These are phyloP conservation scores for Wickerhamiella alocasiicola DNA, from an alignment of 805 yeast species.

Conservation along the genomic window DNA sequence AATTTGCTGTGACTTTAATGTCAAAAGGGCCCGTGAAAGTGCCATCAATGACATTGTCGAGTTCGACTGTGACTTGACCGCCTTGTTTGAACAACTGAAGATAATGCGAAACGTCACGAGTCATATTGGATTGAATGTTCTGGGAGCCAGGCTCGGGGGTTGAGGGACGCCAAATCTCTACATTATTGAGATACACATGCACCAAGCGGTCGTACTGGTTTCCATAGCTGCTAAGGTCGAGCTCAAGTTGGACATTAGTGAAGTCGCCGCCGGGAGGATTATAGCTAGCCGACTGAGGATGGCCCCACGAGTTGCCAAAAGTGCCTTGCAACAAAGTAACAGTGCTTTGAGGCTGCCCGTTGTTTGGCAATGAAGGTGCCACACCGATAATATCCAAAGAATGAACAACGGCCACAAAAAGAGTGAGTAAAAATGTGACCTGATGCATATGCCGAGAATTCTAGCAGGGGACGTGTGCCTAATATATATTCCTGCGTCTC, in stretches of 20 bases:
- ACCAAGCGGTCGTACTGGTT: slow-evolving; percentile 31
- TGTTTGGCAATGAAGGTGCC: slow-evolving; percentile 6
- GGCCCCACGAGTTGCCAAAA: slow-evolving; percentile 28
- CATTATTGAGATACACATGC: slow-evolving; percentile 39
- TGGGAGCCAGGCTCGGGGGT: slow-evolving; percentile 59
- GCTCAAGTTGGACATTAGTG: slow-evolving; percentile 28
- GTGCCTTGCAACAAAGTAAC: slow-evolving; percentile 19
- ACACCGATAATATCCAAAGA: slow-evolving; percentile 6
- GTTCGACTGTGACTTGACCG: slow-evolving; percentile 38
- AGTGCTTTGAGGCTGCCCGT: slow-evolving; percentile 13
- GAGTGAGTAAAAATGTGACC: neutral
- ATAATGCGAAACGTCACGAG: slow-evolving; percentile 56
- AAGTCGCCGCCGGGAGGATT: slow-evolving; percentile 26
- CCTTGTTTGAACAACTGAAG: slow-evolving; percentile 35
- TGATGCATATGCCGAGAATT: too few species aligned
- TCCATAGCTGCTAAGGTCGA: slow-evolving; percentile 26
- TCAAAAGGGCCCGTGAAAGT: slow-evolving; percentile 50
- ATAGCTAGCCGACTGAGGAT: slow-evolving; percentile 24
- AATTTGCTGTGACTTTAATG: slow-evolving; percentile 39
- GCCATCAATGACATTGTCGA: slow-evolving; percentile 46
- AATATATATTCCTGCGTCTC: neutral
- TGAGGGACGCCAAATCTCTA: slow-evolving; percentile 63
- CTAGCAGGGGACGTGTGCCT: neutral
- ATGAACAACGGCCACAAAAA: neutral
- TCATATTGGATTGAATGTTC: slow-evolving; percentile 36